Base-by-base conservation (phyloP, 441 rosid genomes). In the Croton laevigatus region DNA sequence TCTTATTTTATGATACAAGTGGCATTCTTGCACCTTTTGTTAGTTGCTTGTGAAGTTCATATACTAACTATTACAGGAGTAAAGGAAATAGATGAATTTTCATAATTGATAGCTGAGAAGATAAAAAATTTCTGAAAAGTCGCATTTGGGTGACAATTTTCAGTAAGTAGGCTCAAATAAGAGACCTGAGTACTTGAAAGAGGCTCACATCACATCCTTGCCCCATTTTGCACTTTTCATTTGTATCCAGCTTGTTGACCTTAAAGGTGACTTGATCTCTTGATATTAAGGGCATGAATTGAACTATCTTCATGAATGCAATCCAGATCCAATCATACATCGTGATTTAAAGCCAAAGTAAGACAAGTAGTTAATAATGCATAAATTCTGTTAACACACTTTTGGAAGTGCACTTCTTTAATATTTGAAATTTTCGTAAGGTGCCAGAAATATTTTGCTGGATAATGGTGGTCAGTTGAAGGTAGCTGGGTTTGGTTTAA, bases 391-490 rank as follows among this genome's bases (percentile, higher is more conserved):
- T 36, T 73, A 66, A 44, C 74, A 65, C 73, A 78, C 66, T 44
- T 10, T 66, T 72, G 79, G 63, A 71, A 67, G 67, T 79, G 72
- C 81, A 79, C 62, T 79, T 85, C 79, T 78, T 86, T 90, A 88
- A 90, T 86, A 83, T 84, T 79, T 78, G 80, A 89, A 84, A 87
- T 89, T 84, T 88, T 84, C 81, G 88, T 86, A 94, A 94, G 99
- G 97, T 92, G 93, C 86, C 98, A 94, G 99, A 89, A 94, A 92
- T 86, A 80, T 94, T 87, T 90, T 92, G 94, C 93, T 92, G 91
- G 99, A 94, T 83, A 82, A 40, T 80, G 91, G 98, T 71, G 96
- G 97, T 73, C 91, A 71, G 7, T 80, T 89, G 85, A 94, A 94
- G 83, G 84, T 94, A 57, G 75, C 93, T 63, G 98, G 98, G 71